A percentile compares a stretch with the other conserved stretches of the same genome.
phyloP scores from a whole-genome alignment of 2,329 filamentous ascomycete genomes.

The Penicillium sp. region DNA sequence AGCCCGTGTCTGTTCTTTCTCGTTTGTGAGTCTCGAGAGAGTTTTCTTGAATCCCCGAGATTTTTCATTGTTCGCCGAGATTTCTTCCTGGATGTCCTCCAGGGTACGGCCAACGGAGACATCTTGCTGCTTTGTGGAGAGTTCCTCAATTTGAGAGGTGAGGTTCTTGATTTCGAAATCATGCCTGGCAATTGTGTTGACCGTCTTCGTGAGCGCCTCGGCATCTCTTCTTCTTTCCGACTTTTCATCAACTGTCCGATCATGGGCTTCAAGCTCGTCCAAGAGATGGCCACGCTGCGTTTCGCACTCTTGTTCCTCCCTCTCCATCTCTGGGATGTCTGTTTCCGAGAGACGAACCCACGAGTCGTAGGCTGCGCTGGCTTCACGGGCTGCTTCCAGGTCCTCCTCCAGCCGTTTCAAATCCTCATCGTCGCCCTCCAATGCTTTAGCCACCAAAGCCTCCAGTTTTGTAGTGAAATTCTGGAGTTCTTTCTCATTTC shows the following conservation, averaged over 20 bases:
- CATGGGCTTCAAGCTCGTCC: conserved; percentile 63
- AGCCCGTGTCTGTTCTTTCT: conserved; percentile 69
- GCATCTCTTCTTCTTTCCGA: conserved; percentile 68
- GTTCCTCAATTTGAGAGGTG: conserved; percentile 68
- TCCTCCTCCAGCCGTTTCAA: conserved; percentile 62
- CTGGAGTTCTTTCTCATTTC: conserved; percentile 59
- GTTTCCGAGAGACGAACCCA: conserved; percentile 64
- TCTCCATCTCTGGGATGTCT: conserved; percentile 68
- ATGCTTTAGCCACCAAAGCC: conserved; percentile 50
- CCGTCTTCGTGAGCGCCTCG: conserved; percentile 71
- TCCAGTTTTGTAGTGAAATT: conserved; percentile 65
- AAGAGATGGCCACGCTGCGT: conserved; percentile 60
- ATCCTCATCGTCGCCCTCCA: conserved; percentile 60
- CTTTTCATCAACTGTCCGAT: conserved; percentile 61
- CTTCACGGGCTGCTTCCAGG: conserved; percentile 61
- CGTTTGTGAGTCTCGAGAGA: conserved; percentile 63
- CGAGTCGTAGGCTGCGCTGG: conserved; percentile 67
- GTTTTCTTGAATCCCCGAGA: conserved; percentile 61
- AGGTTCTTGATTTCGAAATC: conserved; percentile 69
- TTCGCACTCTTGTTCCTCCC: conserved; percentile 61
- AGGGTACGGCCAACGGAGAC: conserved; percentile 64
- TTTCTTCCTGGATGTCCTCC: conserved; percentile 78
- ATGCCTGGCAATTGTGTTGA: conserved; percentile 71
- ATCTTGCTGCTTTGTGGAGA: conserved; percentile 72
- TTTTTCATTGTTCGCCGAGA: conserved; percentile 65